Conservation (phyloP, 2,329 filamentous ascomycete genomes). For the Fusarium sp. region DNA sequence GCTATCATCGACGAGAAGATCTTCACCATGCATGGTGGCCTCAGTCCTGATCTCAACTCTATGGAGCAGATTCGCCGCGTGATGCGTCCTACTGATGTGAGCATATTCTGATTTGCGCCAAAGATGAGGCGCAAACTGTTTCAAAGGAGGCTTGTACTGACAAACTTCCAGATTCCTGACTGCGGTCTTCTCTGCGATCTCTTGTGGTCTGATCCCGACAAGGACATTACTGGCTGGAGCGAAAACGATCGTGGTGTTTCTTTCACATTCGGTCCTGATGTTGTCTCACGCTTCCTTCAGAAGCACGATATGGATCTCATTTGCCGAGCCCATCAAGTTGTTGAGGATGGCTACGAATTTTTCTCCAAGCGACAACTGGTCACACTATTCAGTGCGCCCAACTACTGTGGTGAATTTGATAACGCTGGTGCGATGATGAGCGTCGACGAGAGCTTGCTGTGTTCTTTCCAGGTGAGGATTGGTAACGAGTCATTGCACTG, state of each 20-base stretch:
- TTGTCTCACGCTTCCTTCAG: constrained; percentile 96
- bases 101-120: constrained; percentile 57
- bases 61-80: constrained; percentile 99
- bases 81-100: constrained; percentile 98
- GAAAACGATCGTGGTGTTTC: constrained; percentile 99
- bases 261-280: constrained; percentile 97
- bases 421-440: constrained; percentile 99
- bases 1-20: constrained; percentile 99
- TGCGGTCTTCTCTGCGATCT: constrained; percentile 98
- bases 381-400: constrained; percentile 96
- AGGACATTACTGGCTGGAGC: constrained; percentile 99
- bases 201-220: constrained; percentile 98
- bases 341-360: constrained; percentile 99
- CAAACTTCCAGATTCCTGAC: constrained; percentile 83
- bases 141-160: constrained; percentile 20
- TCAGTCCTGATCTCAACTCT: constrained; percentile 97
- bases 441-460: constrained; percentile 97
- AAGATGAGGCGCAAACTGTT: constrained; percentile 17
- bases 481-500: not conserved
- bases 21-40: constrained; percentile 98
- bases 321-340: constrained; percentile 97
- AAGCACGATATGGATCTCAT: constrained; percentile 99
- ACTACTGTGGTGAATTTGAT: constrained; percentile 99
- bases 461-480: constrained; percentile 90
- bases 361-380: constrained; percentile 98